These are phyloP conservation scores for Termitomyces sp. DNA, from an alignment of 768 basidiomycete species.

Conservation along the genomic window DNA sequence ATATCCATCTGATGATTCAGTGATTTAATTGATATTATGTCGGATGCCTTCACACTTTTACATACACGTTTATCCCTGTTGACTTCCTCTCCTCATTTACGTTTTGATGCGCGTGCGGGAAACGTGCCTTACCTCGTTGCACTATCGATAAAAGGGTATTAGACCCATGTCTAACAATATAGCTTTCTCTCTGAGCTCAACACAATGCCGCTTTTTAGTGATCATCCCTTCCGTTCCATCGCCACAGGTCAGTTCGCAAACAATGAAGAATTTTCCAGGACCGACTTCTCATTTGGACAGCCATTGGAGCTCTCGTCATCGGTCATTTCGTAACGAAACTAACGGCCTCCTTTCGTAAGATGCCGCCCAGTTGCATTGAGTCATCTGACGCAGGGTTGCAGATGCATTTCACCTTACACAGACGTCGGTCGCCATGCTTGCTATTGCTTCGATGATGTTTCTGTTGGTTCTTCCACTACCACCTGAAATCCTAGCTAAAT, in stretches of 20 bases:
- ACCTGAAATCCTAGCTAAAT: not conserved
- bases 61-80: slow-evolving; percentile 1
- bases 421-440: slow-evolving; percentile 66
- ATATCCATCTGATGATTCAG: not conserved
- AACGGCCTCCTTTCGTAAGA: slow-evolving; percentile 41
- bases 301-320: slow-evolving; percentile 38
- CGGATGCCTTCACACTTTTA: not conserved
- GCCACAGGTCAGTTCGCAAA: slow-evolving; percentile 28
- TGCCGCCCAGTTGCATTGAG: not conserved
- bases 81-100: slow-evolving; percentile 1
- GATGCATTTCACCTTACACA: slow-evolving; percentile 67
- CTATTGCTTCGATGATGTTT: slow-evolving; percentile 58
- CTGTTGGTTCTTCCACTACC: slow-evolving; percentile 41
- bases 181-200: slow-evolving; percentile 1
- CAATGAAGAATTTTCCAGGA: not conserved
- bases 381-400: slow-evolving; percentile 17
- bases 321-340: slow-evolving; percentile 51
- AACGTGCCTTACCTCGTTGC: slow-evolving; percentile 14
- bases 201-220: slow-evolving; percentile 45
- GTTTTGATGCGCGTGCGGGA: slow-evolving; percentile 10
- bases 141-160: slow-evolving; percentile 8
- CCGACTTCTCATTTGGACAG: slow-evolving; percentile 22
- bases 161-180: not conserved
- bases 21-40: not conserved
- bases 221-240: slow-evolving; percentile 41